phyloP scores from a whole-genome alignment of 2,329 filamentous ascomycete species.

The Colletotrichum caudatum region DNA sequence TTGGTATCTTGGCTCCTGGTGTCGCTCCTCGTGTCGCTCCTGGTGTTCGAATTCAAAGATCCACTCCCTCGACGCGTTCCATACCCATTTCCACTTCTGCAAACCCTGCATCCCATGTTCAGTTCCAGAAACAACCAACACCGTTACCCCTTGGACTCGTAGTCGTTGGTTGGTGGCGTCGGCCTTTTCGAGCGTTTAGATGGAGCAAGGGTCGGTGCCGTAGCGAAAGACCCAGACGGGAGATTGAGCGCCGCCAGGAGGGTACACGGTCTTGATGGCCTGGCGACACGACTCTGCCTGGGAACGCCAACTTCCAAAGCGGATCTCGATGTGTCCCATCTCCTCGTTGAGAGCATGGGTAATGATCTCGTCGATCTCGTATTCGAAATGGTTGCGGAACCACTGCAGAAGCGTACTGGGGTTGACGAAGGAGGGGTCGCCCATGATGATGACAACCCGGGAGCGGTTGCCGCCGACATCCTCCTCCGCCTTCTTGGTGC shows the following conservation, averaged over 20 bases:
- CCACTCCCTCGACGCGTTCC: background rate
- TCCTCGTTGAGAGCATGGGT: conserved; percentile 46
- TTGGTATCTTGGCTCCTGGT: background rate
- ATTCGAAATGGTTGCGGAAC: conserved; percentile 59
- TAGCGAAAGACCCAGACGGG: conserved; percentile 43
- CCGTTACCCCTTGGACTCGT: background rate
- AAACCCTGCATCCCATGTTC: background rate
- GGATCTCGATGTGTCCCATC: conserved; percentile 59
- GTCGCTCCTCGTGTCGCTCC: background rate
- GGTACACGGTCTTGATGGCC: conserved; percentile 39
- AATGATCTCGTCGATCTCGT: conserved; percentile 60
- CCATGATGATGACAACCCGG: conserved; percentile 64
- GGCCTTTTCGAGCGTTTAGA: background rate
- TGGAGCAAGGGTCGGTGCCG: conserved; percentile 34
- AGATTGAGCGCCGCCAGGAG: conserved; percentile 26
- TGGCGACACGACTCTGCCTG: conserved; percentile 63
- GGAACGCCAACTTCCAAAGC: conserved; percentile 67
- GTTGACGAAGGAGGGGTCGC: conserved; percentile 59
- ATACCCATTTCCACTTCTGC: background rate
- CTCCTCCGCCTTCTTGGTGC: conserved; percentile 57
- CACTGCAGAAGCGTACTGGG: conserved; percentile 52
- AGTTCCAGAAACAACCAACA: too few species aligned
- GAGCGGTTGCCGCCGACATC: conserved; percentile 49
- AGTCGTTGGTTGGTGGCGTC: fast-evolving
- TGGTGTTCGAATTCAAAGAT: background rate